phyloP scores from a whole-genome alignment of 768 basidiomycete genomes.

The Gautieria morchelliformis region DNA sequence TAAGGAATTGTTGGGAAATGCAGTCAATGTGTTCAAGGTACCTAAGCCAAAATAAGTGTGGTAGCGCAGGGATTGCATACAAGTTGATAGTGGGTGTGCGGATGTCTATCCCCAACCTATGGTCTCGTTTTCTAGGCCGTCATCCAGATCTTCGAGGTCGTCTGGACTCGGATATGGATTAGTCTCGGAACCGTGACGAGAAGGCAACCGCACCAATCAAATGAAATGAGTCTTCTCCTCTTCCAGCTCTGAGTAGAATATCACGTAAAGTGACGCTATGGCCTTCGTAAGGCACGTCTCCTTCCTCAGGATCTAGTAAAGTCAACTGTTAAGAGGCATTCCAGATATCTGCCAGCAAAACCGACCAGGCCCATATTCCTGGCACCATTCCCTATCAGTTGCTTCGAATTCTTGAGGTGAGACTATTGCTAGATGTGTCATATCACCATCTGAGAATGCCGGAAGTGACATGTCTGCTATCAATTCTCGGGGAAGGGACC shows the following conservation, averaged over 20 bases:
- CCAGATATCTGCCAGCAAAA: background rate
- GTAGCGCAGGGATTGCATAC: too few species aligned
- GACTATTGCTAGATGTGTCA: background rate
- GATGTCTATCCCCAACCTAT: background rate
- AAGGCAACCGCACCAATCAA: background rate
- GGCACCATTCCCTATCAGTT: too few species aligned
- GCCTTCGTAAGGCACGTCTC: conserved; percentile 27
- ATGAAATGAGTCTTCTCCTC: background rate
- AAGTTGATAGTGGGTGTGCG: background rate
- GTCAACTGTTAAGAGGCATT: background rate
- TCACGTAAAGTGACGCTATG: conserved; percentile 41
- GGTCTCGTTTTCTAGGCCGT: background rate
- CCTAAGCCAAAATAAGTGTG: too few species aligned
- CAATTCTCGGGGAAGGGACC: background rate
- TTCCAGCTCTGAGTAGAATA: conserved; percentile 29
- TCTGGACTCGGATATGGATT: background rate
- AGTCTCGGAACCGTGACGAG: background rate
- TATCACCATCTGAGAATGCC: background rate
- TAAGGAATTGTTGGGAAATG: too few species aligned
- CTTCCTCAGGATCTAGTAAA: conserved; percentile 16
- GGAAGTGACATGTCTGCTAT: conserved; percentile 1
- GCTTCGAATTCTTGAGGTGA: background rate
- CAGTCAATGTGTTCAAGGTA: too few species aligned
- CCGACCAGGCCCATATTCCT: background rate
- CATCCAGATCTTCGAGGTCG: background rate